Percentiles rank a stretch among this genome's conserved stretches.
These are phyloP conservation scores for Geranium incanum DNA, from an alignment of 441 rosid species.

Conservation along the genomic window DNA sequence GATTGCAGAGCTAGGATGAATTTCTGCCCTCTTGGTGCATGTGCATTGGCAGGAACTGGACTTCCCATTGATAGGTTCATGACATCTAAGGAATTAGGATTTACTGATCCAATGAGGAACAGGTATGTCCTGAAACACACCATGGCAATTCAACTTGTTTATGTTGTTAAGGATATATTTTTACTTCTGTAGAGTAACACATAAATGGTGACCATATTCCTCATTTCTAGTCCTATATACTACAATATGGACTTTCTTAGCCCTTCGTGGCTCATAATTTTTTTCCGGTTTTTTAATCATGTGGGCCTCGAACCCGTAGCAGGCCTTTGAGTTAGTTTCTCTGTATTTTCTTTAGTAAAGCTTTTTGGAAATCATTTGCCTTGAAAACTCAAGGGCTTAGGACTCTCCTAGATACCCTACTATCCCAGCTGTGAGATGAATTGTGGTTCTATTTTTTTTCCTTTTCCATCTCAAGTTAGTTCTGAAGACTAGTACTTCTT, in stretches of 20 bases:
- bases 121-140: slow-evolving; percentile 39
- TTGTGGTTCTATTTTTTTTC: too few species aligned
- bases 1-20: slow-evolving; percentile 74
- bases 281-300: background rate
- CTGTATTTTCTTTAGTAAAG: background rate
- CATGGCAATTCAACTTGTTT: background rate
- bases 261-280: background rate
- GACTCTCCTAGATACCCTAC: background rate
- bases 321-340: background rate
- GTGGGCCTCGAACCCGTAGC: background rate
- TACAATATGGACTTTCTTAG: background rate
- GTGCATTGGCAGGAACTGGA: slow-evolving; percentile 95
- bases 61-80: slow-evolving; percentile 78
- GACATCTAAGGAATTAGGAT: slow-evolving; percentile 70
- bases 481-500: too few species aligned
- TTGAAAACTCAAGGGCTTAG: background rate
- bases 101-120: slow-evolving; percentile 81
- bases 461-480: too few species aligned
- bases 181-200: background rate
- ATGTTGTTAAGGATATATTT: background rate
- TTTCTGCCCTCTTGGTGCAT: slow-evolving; percentile 82
- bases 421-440: too few species aligned
- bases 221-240: background rate
- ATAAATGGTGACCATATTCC: background rate
- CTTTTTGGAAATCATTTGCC: background rate